Percentiles rank a stretch among this genome's conserved stretches.
These are phyloP conservation scores for Lachnellula cervina DNA, from an alignment of 2,329 filamentous ascomycete genomes.

Conservation along the genomic window DNA sequence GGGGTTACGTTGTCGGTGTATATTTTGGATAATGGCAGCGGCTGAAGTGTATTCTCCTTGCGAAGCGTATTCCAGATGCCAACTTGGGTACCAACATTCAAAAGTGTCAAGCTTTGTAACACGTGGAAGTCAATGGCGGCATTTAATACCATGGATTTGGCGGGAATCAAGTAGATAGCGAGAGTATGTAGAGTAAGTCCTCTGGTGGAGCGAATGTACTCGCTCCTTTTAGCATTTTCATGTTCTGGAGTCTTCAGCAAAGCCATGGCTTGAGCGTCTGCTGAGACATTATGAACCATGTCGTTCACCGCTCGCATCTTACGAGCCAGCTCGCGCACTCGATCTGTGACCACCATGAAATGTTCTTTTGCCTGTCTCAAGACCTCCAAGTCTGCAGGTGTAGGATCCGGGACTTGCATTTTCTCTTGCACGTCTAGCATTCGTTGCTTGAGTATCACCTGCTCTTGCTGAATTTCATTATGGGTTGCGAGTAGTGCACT, in stretches of 20 bases:
- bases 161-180: constrained; percentile 53
- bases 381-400: constrained; percentile 2
- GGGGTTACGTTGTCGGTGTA: constrained; percentile 59
- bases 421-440: constrained; percentile 17
- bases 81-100: constrained; percentile 59
- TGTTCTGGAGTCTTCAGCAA: background rate
- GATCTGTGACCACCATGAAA: constrained; percentile 3
- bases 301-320: constrained; percentile 10
- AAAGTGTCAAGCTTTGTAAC: constrained; percentile 53
- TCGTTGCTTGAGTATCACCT: constrained; percentile 17
- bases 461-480: constrained; percentile 5
- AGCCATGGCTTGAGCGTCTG: background rate
- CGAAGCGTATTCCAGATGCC: constrained; percentile 54
- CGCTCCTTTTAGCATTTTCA: constrained; percentile 28
- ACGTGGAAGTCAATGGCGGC: constrained; percentile 52
- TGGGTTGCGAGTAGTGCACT: constrained; percentile 8
- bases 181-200: constrained; percentile 53
- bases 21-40: constrained; percentile 52
- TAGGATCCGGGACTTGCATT: constrained; percentile 3
- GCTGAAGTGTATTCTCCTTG: constrained; percentile 47
- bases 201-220: constrained; percentile 54
- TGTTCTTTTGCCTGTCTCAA: constrained; percentile 4
- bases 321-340: constrained; percentile 7
- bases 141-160: constrained; percentile 53
- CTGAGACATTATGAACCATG: constrained; percentile 6